Conservation (phyloP, 306 rosid species). For the Casuarina equisetifolia region DNA sequence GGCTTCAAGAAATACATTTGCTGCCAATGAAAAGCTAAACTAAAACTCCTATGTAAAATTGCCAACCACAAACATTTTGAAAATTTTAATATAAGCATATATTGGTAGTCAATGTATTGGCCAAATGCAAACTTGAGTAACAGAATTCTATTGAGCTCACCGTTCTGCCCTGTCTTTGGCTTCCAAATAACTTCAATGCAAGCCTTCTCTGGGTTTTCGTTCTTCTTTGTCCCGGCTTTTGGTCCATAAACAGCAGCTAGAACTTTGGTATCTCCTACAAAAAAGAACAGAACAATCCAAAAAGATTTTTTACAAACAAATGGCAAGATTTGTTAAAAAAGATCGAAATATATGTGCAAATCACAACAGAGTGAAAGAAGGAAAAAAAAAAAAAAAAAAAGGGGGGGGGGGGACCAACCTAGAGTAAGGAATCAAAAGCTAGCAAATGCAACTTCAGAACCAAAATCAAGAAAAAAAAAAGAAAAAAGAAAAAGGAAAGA, state of each 20-base stretch:
- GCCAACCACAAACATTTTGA: background rate
- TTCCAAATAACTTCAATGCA: constrained; percentile 95
- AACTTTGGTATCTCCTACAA: constrained; percentile 77
- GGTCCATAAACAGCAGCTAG: constrained; percentile 87
- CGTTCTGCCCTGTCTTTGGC: constrained; percentile 83
- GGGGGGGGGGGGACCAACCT: background rate
- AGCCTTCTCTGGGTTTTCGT: constrained; percentile 87
- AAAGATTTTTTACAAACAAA: background rate
- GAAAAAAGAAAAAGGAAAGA: background rate
- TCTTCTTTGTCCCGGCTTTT: constrained; percentile 84
- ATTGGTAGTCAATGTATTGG: background rate
- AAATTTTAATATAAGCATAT: background rate
- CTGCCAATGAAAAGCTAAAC: background rate
- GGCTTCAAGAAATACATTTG: background rate
- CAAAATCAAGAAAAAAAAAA: background rate
- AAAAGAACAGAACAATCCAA: background rate
- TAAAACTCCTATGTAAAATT: background rate
- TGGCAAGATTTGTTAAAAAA: background rate
- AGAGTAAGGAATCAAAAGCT: background rate
- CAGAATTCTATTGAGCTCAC: constrained; percentile 24
- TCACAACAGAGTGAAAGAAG: too few species aligned
- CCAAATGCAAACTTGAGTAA: background rate
- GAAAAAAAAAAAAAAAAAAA: background rate
- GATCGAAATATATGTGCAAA: background rate
- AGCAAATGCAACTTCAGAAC: background rate